Evolutionary conservation across 345 rosid genomes (phyloP).

Genomic region (Salix purpurea): DNA sequence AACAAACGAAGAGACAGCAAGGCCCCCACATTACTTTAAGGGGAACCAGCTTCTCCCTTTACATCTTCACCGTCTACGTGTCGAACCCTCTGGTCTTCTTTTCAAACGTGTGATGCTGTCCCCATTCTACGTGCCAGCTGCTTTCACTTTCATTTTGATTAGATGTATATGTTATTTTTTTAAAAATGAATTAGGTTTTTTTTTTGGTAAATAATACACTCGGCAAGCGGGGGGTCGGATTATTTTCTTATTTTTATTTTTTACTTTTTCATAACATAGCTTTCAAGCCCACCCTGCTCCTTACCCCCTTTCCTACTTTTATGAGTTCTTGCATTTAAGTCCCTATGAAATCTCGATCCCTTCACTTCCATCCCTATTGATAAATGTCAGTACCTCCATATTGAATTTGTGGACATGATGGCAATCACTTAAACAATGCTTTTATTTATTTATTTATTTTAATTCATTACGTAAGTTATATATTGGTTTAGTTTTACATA

Average conservation of each 20-base stretch:
- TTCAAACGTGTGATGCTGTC: conserved; percentile 1
- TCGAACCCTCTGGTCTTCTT: neutral
- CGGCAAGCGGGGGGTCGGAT: no score
- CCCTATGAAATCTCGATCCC: neutral
- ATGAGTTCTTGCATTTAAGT: neutral
- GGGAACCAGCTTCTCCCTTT: neutral
- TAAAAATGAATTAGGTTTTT: no score
- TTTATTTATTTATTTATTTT: no score
- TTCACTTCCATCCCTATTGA: neutral
- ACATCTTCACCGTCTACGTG: conserved; percentile 15
- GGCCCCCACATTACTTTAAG: neutral
- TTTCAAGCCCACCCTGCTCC: neutral
- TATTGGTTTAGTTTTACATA: no score
- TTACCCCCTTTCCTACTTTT: neutral
- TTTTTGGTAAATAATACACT: neutral
- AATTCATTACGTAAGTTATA: no score
- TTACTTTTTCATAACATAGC: neutral
- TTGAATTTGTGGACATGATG: no score
- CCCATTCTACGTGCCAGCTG: conserved; percentile 4
- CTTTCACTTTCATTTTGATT: neutral
- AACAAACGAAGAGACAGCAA: neutral
- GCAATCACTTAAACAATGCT: no score
- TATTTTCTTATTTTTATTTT: no score
- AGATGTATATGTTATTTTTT: neutral
- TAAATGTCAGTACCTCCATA: no score